Evolutionary conservation across 441 rosid genomes (phyloP), one percentile per base, ranked within the genome.

Genomic region (Theobroma grandiflorum): DNA sequence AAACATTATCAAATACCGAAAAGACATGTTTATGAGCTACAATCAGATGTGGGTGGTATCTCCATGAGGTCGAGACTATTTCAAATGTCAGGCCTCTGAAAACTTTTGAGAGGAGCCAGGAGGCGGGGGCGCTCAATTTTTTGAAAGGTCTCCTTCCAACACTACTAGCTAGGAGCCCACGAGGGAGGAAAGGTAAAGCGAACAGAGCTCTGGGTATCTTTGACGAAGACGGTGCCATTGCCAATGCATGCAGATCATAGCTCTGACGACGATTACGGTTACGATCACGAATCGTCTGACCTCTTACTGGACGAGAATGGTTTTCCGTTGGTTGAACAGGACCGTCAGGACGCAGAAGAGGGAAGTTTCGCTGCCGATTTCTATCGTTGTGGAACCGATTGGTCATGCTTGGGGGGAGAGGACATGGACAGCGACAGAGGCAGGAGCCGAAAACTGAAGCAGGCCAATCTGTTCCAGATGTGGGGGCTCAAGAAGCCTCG

Each of bases 281-380:
- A n/a, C 33, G 18, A 52, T n/a, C 45, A 70, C 18, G 71, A 76
- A 53, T 53, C 77, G 2, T 74, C 62, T 6, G 40, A 47, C 16
- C 33, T 64, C n/a, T 35, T 58, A 1, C 80, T 71, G 3, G 86
- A 83, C 40, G 84, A 86, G 55, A 76, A 88, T 52, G 91, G 82
- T 26, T 78, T 87, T 26, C 88, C 87, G 40, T 35, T 43, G 31
- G 55, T 79, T 50, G 78, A 20, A 83, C 71, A 64, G 15, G 79
- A 1, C 4, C 18, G 15, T 4, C 55, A 78, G 2, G 86, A 72
- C 18, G 87, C 74, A 33, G 88, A 72, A 15, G 91, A 78, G 42
- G 88, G 73, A 78, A 86, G 90, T 80, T 91, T 92, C 82, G 89
- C 92, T 12, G 86, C 91, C n/a, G 92, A 90, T 62, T 94, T 94